Evolutionary conservation across 2,329 filamentous ascomycete genomes (phyloP), one percentile per base, ranked within the genome.

Genomic region (Diplodia mutila): DNA sequence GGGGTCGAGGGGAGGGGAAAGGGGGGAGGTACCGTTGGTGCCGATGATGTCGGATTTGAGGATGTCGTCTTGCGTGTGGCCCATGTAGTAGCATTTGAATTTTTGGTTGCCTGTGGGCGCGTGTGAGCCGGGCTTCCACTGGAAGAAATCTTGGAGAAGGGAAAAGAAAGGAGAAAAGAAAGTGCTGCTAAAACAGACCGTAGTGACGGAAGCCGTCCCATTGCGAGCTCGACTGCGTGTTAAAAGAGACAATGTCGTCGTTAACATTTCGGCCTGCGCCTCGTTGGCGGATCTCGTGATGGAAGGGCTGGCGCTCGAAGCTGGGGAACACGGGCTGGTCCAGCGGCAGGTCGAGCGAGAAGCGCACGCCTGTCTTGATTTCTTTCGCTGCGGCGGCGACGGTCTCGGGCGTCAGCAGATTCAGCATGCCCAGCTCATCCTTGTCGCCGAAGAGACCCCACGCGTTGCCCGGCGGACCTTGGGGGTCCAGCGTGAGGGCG

Each of bases 351-450:
- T 81, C 78, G 3, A 81, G 73, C 0, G 75, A 76, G 0, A 80
- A 71, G 18, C 79, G 77, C 16, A 76, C 72, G 34, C 79, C 81
- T 6, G 76, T 77, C 53, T 78, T 77, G 69, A 85, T 85, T 70
- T 85, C 83, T 21, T 76, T 74, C 0, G 82, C 78, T 0, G 82
- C 83, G 7, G 76, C 73, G 8, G 76, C 75, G 23, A 83, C 78
- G 12, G 77, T 78, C n/a, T 77, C 73, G 0, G 83, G 80, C 0
- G 85, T 87, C 65, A 87, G 79, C 2, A 86, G 78, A 72, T 87
- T 87, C 1, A 88, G 77, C 71, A 83, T 85, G 27, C 86, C 86
- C 12, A 85, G 78, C 70, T 87, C 77, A 68, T 87, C 85, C 2
- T 78, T 67, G 5, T 77, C 72, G 2, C 85, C 85, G 69, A 85